phyloP scores from a whole-genome alignment of 2,329 filamentous ascomycete species.

The Fusarium sp. region DNA sequence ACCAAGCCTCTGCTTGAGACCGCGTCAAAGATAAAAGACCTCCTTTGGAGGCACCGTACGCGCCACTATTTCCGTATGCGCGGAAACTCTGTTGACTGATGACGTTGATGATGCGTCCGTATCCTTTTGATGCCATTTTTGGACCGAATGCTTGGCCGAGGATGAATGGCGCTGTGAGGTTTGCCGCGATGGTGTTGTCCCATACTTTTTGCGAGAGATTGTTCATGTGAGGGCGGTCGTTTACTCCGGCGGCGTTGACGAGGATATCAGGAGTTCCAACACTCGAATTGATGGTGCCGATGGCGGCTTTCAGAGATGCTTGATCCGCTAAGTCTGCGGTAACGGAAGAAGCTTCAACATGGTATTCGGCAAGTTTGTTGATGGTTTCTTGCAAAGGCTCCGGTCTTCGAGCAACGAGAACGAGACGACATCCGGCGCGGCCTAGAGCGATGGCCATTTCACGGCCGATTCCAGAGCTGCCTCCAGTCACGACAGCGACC shows the following conservation, averaged over 20 bases:
- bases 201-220: constrained; percentile 44
- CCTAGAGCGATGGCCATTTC: constrained; percentile 48
- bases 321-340: constrained; percentile 34
- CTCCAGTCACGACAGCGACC: constrained; percentile 49
- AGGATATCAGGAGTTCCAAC: constrained; percentile 49
- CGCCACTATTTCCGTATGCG: constrained; percentile 50
- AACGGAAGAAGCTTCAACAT: constrained; percentile 42
- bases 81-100: constrained; percentile 49
- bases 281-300: constrained; percentile 34
- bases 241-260: constrained; percentile 49
- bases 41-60: constrained; percentile 50
- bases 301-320: constrained; percentile 23
- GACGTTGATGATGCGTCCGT: constrained; percentile 51
- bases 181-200: constrained; percentile 49
- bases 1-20: constrained; percentile 53
- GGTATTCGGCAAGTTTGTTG: constrained; percentile 39
- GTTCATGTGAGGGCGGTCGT: constrained; percentile 48
- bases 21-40: constrained; percentile 49
- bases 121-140: constrained; percentile 47
- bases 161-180: constrained; percentile 50
- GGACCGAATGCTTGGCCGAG: constrained; percentile 51
- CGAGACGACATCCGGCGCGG: constrained; percentile 46
- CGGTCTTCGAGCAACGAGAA: constrained; percentile 47
- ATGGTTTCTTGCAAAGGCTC: constrained; percentile 42
- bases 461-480: constrained; percentile 51